Evolutionary conservation across 2,329 filamentous ascomycete species (phyloP).

Genomic region (Neofusicoccum umdonicola): DNA sequence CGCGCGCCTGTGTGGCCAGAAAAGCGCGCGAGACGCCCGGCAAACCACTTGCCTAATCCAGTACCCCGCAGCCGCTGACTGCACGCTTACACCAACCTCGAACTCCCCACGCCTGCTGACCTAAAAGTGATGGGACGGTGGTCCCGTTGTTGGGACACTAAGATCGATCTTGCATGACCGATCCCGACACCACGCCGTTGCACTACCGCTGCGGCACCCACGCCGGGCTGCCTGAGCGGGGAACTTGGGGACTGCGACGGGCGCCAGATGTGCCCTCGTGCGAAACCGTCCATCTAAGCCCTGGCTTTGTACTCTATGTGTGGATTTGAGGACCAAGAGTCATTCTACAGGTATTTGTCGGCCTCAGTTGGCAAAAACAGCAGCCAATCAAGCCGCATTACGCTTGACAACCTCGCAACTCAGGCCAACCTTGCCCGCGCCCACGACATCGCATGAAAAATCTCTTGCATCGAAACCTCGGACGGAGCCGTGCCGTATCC

Average conservation of each 20-base stretch:
- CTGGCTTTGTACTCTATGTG: no score
- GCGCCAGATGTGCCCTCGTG: no score
- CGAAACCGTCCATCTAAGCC: no score
- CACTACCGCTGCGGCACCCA: no score
- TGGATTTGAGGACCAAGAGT: no score
- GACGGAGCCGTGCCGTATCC: neutral
- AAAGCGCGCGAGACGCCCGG: no score
- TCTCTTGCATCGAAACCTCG: neutral
- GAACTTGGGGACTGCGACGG: no score
- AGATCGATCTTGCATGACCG: slow-evolving; percentile 4
- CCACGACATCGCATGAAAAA: neutral
- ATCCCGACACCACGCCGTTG: neutral
- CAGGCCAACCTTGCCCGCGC: neutral
- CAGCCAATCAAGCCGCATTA: neutral
- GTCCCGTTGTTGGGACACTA: slow-evolving; percentile 1
- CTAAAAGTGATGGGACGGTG: neutral
- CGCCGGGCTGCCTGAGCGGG: no score
- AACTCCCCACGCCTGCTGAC: neutral
- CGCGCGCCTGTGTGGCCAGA: no score
- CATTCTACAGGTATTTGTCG: no score
- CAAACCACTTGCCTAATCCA: neutral
- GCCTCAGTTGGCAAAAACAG: neutral
- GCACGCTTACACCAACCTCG: neutral
- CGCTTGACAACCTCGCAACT: neutral
- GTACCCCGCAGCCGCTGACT: neutral